Conservation (phyloP, 257 asterid genomes). For the Ehretia macrophylla region DNA sequence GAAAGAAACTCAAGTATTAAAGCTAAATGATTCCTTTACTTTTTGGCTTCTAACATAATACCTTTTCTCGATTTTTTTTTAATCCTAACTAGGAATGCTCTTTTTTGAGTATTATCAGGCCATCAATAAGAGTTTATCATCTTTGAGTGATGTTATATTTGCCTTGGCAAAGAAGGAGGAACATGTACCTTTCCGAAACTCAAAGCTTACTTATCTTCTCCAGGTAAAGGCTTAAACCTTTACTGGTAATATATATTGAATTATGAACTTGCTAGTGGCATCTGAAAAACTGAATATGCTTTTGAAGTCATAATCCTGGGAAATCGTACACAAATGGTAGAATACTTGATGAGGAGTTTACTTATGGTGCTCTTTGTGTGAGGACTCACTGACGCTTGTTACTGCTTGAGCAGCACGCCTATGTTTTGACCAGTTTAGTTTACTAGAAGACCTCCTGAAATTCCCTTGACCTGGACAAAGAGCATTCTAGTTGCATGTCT, state of each 20-base stretch:
- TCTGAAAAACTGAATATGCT: background rate
- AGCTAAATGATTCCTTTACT: background rate
- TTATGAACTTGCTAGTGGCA: too few relatives aligned
- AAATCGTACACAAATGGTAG: background rate
- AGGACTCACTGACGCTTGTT: too few relatives aligned
- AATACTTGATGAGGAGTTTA: too few relatives aligned
- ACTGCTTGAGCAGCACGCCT: too few relatives aligned
- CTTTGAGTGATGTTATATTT: constrained; percentile 91
- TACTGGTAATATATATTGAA: background rate
- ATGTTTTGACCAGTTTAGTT: too few relatives aligned
- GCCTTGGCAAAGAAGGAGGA: constrained; percentile 96
- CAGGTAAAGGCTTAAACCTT: constrained; percentile 56
- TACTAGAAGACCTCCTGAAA: too few relatives aligned
- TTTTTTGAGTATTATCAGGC: constrained; percentile 43
- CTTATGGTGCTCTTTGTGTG: too few relatives aligned
- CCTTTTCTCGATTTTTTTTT: background rate
- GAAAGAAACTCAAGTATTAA: constrained; percentile 87
- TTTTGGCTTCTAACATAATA: background rate
- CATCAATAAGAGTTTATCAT: constrained; percentile 82
- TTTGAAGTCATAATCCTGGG: too few relatives aligned
- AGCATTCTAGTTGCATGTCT: too few relatives aligned
- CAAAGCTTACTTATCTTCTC: constrained; percentile 93
- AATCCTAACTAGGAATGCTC: background rate
- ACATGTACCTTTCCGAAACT: constrained; percentile 91
- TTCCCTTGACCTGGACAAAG: too few relatives aligned